Percentiles rank a stretch among this genome's conserved stretches.
These are phyloP conservation scores for Macrolepiota dolichaula DNA, from an alignment of 768 basidiomycete genomes.

Conservation along the genomic window DNA sequence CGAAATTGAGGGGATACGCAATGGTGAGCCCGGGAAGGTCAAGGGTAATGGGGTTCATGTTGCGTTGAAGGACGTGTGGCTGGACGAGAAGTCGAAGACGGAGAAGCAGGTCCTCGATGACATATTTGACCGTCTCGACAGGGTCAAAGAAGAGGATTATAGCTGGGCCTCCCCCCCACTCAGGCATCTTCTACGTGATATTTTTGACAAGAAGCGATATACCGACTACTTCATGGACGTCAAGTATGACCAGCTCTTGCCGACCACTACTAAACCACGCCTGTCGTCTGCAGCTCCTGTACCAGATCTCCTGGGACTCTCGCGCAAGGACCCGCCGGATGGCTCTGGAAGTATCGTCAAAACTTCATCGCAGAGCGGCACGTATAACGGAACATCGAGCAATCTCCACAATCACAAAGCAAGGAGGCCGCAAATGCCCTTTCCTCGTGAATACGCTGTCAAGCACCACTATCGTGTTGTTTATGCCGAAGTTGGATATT, in stretches of 20 bases:
- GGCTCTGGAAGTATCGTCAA: neutral
- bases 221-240: neutral
- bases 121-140: conserved; percentile 5
- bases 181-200: neutral
- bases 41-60: neutral
- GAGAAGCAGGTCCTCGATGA: conserved; percentile 13
- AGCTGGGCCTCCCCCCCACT: neutral
- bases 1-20: neutral
- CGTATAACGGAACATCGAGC: neutral
- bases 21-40: too few species aligned
- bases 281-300: too few species aligned
- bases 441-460: neutral
- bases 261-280: neutral
- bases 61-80: conserved; percentile 20
- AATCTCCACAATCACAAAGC: neutral
- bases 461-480: neutral
- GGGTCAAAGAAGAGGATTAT: neutral
- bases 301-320: too few species aligned
- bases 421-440: neutral
- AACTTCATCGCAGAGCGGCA: too few species aligned
- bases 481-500: neutral
- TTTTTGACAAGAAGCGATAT: neutral
- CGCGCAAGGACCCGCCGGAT: neutral
- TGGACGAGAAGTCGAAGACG: conserved; percentile 8
- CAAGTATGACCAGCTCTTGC: neutral